phyloP scores from a whole-genome alignment of 192 early-diverging fungal genomes.

The Coemansia nantahalensis region DNA sequence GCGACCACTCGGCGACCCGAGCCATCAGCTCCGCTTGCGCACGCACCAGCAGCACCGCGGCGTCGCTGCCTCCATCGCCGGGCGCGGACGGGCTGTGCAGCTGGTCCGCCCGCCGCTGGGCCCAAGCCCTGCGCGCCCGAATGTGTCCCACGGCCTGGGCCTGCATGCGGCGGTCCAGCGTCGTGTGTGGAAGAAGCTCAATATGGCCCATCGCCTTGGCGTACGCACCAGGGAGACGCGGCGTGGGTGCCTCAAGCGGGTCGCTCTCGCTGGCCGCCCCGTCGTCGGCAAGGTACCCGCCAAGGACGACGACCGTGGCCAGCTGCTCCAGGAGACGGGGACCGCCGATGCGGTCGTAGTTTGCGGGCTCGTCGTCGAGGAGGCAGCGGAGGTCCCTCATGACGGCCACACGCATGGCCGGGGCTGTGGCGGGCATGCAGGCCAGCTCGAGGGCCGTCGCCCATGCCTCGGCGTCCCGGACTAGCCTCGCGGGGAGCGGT shows the following conservation, averaged over 20 bases:
- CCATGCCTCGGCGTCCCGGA: constrained; percentile 19
- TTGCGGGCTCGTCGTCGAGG: constrained; percentile 36
- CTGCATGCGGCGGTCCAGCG: constrained; percentile 30
- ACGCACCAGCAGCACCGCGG: constrained; percentile 1
- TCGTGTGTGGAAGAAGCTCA: constrained; percentile 41
- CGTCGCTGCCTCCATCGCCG: not conserved
- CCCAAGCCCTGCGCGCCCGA: constrained; percentile 29
- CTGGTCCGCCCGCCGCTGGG: constrained; percentile 7
- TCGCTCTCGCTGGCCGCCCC: not conserved
- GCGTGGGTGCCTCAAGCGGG: not conserved
- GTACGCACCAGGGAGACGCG: constrained; percentile 9
- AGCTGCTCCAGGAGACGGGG: constrained; percentile 19
- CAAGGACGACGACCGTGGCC: constrained; percentile 11
- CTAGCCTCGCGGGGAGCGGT: constrained; percentile 23
- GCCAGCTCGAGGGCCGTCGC: constrained; percentile 27
- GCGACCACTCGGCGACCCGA: constrained; percentile 20
- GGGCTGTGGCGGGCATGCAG: constrained; percentile 19
- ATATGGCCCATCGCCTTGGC: constrained; percentile 17
- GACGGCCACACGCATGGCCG: constrained; percentile 17
- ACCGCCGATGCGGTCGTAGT: constrained; percentile 9
- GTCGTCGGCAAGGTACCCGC: constrained; percentile 20
- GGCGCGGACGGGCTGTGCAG: not conserved
- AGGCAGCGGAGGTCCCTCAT: constrained; percentile 15
- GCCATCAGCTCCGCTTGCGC: constrained; percentile 26
- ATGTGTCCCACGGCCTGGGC: constrained; percentile 25